Conservation (phyloP, 2,329 filamentous ascomycete genomes). For the Tolypocladium ophioglossoides region DNA sequence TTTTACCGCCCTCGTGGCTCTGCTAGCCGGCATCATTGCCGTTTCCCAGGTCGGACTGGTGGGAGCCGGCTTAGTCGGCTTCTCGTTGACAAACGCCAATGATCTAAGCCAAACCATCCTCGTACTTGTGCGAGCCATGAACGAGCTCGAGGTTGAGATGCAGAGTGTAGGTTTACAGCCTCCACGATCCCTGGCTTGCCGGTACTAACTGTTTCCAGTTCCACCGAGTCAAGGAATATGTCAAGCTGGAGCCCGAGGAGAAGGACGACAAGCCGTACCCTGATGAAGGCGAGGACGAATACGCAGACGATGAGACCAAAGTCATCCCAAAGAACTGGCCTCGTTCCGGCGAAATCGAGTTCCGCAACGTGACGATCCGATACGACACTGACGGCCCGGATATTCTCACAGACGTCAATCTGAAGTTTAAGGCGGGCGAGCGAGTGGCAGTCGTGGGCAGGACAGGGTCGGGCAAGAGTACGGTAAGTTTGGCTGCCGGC, state of each 20-base stretch:
- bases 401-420: slow-evolving; percentile 38
- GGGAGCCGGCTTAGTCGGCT: slow-evolving; percentile 42
- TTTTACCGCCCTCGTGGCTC: slow-evolving; percentile 39
- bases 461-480: slow-evolving; percentile 77
- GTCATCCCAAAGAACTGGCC: slow-evolving; percentile 34
- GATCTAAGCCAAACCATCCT: slow-evolving; percentile 41
- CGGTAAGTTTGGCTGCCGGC: slow-evolving; percentile 34
- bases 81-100: slow-evolving; percentile 46
- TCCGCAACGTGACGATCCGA: slow-evolving; percentile 38
- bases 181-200: background rate
- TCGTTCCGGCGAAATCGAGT: slow-evolving; percentile 35
- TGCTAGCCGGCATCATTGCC: slow-evolving; percentile 41
- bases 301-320: slow-evolving; percentile 25
- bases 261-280: slow-evolving; percentile 28
- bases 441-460: slow-evolving; percentile 72
- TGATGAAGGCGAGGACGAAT: slow-evolving; percentile 26
- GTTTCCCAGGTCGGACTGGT: slow-evolving; percentile 34
- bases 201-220: slow-evolving; percentile 20
- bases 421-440: slow-evolving; percentile 52
- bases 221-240: slow-evolving; percentile 38
- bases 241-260: slow-evolving; percentile 33
- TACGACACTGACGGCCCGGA: slow-evolving; percentile 34
- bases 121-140: slow-evolving; percentile 40
- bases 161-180: slow-evolving; percentile 34
- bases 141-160: slow-evolving; percentile 46